Conservation (phyloP, 2,329 filamentous ascomycete species). For the Fusarium sambucinum region DNA sequence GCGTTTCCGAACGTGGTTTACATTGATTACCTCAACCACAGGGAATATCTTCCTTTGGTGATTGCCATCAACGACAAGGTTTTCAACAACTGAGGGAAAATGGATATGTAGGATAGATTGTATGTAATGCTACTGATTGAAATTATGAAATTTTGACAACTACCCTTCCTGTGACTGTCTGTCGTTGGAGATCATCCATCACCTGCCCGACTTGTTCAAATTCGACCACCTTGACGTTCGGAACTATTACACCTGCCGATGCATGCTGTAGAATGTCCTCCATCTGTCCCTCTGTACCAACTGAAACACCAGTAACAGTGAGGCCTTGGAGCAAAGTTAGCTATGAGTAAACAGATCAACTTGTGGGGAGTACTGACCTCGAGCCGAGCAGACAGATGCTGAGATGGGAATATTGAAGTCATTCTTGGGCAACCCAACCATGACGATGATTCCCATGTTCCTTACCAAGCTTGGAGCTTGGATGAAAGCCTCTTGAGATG, state of each 20-base stretch:
- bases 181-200: constrained; percentile 14
- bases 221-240: constrained; percentile 7
- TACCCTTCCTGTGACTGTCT: constrained; percentile 32
- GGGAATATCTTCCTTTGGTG: constrained; percentile 15
- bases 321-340: constrained; percentile 16
- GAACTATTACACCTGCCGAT: constrained; percentile 1
- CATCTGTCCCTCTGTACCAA: constrained; percentile 42
- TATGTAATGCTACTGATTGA: neutral
- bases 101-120: neutral
- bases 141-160: constrained; percentile 31
- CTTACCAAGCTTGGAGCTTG: constrained; percentile 42
- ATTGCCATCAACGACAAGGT: constrained; percentile 23
- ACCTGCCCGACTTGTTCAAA: constrained; percentile 23
- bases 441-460: constrained; percentile 46
- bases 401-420: constrained; percentile 48
- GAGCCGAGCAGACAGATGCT: constrained; percentile 41
- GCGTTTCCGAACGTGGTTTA: constrained; percentile 23
- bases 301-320: constrained; percentile 32
- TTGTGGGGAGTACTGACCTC: constrained; percentile 7
- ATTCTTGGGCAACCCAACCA: constrained; percentile 45
- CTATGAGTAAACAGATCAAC: fast-evolving
- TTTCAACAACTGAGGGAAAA: constrained; percentile 6
- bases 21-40: constrained; percentile 19
- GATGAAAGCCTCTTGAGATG: constrained; percentile 43
- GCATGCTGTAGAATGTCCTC: constrained; percentile 25